phyloP scores from a whole-genome alignment of 208 protist genomes.

The Kentomonas sorsogonicus region DNA sequence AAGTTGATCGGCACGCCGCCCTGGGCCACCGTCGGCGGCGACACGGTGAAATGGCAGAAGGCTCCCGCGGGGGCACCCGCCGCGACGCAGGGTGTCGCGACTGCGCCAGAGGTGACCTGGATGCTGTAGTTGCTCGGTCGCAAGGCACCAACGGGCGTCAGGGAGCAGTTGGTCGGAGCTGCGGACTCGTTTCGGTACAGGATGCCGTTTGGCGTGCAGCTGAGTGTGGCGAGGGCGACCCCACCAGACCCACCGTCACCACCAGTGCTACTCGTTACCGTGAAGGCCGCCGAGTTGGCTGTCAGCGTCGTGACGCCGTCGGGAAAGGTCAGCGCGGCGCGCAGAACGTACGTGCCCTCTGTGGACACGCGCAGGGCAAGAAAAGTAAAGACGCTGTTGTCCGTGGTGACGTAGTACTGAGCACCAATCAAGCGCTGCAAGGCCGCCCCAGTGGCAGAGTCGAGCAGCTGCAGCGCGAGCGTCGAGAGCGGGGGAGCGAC shows the following conservation, averaged over 20 bases:
- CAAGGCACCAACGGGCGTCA: constrained; percentile 21
- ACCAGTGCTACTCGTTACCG: constrained; percentile 20
- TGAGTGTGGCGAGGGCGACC: constrained; percentile 24
- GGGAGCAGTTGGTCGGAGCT: constrained; percentile 30
- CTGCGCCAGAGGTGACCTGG: constrained; percentile 44
- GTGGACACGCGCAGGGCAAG: constrained; percentile 36
- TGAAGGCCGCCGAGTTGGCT: constrained; percentile 32
- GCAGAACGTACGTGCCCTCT: constrained; percentile 52
- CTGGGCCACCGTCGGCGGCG: constrained; percentile 21
- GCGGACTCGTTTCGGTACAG: constrained; percentile 17
- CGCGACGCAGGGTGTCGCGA: constrained; percentile 22
- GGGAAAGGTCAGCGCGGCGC: constrained; percentile 46
- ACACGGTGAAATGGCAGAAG: constrained; percentile 57
- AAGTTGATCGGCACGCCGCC: constrained; percentile 31
- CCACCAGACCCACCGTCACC: too few species aligned
- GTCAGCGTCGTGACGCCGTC: constrained; percentile 34
- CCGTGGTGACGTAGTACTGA: constrained; percentile 26
- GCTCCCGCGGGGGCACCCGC: constrained; percentile 18
- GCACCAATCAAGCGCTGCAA: constrained; percentile 40
- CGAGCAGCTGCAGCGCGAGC: constrained; percentile 35
- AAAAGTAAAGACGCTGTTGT: constrained; percentile 58
- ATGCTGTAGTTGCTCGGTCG: constrained; percentile 45
- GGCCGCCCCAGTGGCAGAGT: constrained; percentile 24
- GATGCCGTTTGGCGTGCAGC: constrained; percentile 51
- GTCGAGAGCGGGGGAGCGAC: constrained; percentile 35